Evolutionary conservation across 2,329 filamentous ascomycete genomes (phyloP).

Genomic region (Gliomastix tumulicola): DNA sequence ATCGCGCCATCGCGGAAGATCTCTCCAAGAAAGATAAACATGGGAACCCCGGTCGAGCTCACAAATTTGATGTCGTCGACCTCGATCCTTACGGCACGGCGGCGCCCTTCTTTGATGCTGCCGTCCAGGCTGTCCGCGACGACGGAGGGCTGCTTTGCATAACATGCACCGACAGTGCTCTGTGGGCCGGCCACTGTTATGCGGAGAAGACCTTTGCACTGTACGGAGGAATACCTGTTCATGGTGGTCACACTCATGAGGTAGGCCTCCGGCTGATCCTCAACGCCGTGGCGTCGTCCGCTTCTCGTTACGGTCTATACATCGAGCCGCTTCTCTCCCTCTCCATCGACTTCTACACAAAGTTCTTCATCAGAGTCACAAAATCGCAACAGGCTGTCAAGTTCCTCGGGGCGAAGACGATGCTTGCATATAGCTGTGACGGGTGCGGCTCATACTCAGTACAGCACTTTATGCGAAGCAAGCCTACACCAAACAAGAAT

Average conservation of each 20-base stretch:
- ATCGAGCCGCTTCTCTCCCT: conserved; percentile 89
- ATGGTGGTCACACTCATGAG: conserved; percentile 82
- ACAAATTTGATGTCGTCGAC: conserved; percentile 87
- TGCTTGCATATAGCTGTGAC: conserved; percentile 83
- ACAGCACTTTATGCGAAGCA: conserved; percentile 69
- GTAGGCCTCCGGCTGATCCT: conserved; percentile 81
- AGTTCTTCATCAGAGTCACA: conserved; percentile 78
- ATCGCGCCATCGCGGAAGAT: conserved; percentile 55
- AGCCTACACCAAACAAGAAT: conserved; percentile 60
- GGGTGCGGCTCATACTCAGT: conserved; percentile 91
- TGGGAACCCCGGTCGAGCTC: conserved; percentile 28
- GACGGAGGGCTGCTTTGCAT: conserved; percentile 90
- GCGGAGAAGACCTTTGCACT: conserved; percentile 88
- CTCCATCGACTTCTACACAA: conserved; percentile 91
- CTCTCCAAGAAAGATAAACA: conserved; percentile 32
- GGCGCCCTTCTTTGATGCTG: conserved; percentile 84
- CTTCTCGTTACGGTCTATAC: conserved; percentile 76
- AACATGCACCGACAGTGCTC: conserved; percentile 91
- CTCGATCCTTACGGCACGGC: conserved; percentile 94
- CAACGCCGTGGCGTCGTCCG: conserved; percentile 71
- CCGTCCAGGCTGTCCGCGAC: conserved; percentile 73
- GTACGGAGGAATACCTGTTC: conserved; percentile 86
- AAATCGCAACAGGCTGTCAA: conserved; percentile 83
- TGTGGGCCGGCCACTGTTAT: conserved; percentile 92
- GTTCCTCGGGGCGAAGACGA: conserved; percentile 82